Conservation (phyloP, 208 protist genomes). For the Wallacemonas sp. region DNA sequence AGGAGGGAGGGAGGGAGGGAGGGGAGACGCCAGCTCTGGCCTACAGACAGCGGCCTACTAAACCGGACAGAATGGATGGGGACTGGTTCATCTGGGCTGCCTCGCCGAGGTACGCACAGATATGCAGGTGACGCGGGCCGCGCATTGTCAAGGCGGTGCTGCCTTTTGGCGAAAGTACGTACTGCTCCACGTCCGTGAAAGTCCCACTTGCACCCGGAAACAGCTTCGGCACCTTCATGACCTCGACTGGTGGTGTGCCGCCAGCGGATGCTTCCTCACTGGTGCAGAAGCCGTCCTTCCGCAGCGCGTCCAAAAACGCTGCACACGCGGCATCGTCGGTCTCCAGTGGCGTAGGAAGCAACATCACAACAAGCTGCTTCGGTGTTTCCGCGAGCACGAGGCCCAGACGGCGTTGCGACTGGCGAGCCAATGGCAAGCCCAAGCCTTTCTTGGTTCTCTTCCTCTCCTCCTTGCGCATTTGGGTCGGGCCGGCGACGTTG, state of each 20-base stretch:
- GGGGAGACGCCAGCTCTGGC: too few relatives aligned
- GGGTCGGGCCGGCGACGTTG: too few relatives aligned
- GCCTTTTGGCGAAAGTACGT: conserved; percentile 14
- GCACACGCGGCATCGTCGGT: neutral
- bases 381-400: conserved; percentile 37
- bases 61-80: neutral
- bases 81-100: neutral
- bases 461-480: too few relatives aligned
- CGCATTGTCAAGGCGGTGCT: too few relatives aligned
- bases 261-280: too few relatives aligned
- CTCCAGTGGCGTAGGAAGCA: conserved; percentile 8
- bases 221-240: conserved; percentile 34
- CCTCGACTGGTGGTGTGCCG: conserved; percentile 17
- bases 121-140: too few relatives aligned
- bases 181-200: conserved; percentile 25
- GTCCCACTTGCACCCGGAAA: conserved; percentile 29
- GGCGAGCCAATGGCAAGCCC: neutral
- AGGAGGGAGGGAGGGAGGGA: too few relatives aligned
- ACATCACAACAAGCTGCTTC: conserved; percentile 23
- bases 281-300: too few relatives aligned
- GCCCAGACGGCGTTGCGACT: conserved; percentile 12
- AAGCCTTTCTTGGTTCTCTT: too few relatives aligned
- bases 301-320: neutral
- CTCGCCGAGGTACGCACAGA: conserved; percentile 1
- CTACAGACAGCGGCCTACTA: neutral